These are phyloP conservation scores for Oxyria digyna DNA, from an alignment of 148 eudicot species.

Conservation along the genomic window DNA sequence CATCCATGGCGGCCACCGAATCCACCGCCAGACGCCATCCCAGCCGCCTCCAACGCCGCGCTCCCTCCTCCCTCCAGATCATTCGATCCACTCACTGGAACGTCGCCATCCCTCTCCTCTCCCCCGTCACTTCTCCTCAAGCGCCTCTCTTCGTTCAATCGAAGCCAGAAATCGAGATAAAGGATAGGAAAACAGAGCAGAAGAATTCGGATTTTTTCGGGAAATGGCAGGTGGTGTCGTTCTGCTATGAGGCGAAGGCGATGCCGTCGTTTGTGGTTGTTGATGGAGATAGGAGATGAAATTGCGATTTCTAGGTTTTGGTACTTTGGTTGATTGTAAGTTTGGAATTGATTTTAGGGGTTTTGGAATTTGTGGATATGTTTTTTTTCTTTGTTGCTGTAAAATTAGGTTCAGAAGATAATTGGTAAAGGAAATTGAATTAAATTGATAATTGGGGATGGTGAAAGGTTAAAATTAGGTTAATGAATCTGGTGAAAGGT, in stretches of 20 bases:
- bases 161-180: no score
- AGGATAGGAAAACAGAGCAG: background rate
- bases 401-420: no score
- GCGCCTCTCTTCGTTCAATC: background rate
- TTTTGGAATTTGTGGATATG: conserved; percentile 3
- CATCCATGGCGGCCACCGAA: background rate
- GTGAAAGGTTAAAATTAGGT: no score
- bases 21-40: conserved; percentile 11
- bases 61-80: conserved; percentile 2
- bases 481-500: no score
- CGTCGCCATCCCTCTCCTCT: conserved; percentile 11
- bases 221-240: conserved; percentile 2
- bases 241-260: background rate
- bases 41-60: conserved; percentile 19
- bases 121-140: conserved; percentile 7
- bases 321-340: background rate
- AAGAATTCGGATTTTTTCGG: background rate
- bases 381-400: background rate
- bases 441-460: no score
- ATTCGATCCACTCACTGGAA: background rate
- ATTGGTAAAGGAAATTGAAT: no score
- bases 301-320: background rate
- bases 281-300: background rate
- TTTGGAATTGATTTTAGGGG: background rate
- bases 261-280: background rate